These are phyloP conservation scores for Casuarina cunninghamiana DNA, from an alignment of 306 rosid species.

Conservation along the genomic window DNA sequence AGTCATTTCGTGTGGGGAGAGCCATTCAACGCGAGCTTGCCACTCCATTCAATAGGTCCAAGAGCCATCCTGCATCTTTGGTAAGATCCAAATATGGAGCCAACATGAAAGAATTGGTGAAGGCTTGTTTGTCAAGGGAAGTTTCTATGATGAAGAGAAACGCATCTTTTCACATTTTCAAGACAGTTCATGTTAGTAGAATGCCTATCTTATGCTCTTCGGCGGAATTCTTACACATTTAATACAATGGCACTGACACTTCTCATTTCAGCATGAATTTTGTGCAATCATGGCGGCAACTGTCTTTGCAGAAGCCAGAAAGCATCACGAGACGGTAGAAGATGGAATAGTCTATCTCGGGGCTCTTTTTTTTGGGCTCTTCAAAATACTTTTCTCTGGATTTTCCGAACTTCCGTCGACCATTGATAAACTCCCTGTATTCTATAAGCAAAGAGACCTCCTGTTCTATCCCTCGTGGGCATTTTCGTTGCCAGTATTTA, in stretches of 20 bases:
- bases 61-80: conserved; percentile 40
- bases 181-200: conserved; percentile 17
- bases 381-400: conserved; percentile 35
- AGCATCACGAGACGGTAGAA: conserved; percentile 23
- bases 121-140: conserved; percentile 39
- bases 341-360: conserved; percentile 38
- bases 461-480: conserved; percentile 48
- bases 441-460: conserved; percentile 49
- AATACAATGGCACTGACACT: neutral
- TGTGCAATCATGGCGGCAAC: conserved; percentile 34
- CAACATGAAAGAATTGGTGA: conserved; percentile 28
- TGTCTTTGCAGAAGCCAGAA: conserved; percentile 31
- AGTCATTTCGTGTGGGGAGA: conserved; percentile 36
- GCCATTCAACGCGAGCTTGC: conserved; percentile 38
- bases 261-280: conserved; percentile 23
- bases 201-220: conserved; percentile 3
- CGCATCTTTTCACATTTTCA: conserved; percentile 42
- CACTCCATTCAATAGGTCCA: conserved; percentile 41
- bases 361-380: conserved; percentile 22
- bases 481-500: conserved; percentile 37
- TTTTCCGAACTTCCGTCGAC: conserved; percentile 43
- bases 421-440: conserved; percentile 46
- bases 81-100: conserved; percentile 36
- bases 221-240: neutral
- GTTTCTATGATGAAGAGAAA: conserved; percentile 45